These are phyloP conservation scores for Bipolaris bicolor DNA, from an alignment of 2,329 filamentous ascomycete species.

Conservation along the genomic window DNA sequence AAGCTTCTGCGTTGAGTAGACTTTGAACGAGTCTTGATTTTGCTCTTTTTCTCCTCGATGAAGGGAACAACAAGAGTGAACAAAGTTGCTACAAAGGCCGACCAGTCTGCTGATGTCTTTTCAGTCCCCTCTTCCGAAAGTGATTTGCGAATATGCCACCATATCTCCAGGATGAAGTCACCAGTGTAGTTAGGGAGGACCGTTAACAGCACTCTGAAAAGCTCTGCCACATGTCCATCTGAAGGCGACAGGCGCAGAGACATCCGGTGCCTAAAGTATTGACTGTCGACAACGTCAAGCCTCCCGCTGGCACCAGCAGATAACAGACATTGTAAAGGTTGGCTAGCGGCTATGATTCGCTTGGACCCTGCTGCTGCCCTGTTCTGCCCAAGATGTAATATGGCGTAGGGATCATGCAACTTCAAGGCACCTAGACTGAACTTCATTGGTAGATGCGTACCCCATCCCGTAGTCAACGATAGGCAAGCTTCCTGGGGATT, in stretches of 20 bases:
- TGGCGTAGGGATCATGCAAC: constrained; percentile 44
- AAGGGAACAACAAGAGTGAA: constrained; percentile 49
- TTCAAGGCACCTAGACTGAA: constrained; percentile 35
- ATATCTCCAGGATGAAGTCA: constrained; percentile 47
- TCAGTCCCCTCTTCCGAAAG: constrained; percentile 19
- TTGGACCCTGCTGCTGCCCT: constrained; percentile 43
- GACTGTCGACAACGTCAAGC: constrained; percentile 43
- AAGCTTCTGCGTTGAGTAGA: constrained; percentile 31
- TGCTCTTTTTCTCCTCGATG: constrained; percentile 39
- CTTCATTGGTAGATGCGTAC: constrained; percentile 41
- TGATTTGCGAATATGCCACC: constrained; percentile 46
- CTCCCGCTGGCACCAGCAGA: constrained; percentile 35
- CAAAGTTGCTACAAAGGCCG: constrained; percentile 50
- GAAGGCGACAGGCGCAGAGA: constrained; percentile 40
- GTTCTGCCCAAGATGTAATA: constrained; percentile 34
- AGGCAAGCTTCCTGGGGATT: constrained; percentile 30
- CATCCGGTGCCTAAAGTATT: constrained; percentile 40
- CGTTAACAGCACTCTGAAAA: constrained; percentile 41
- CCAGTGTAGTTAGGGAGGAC: constrained; percentile 46
- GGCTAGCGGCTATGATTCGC: constrained; percentile 35
- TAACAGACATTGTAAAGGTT: constrained; percentile 31
- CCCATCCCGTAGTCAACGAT: constrained; percentile 47
- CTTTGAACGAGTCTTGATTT: constrained; percentile 25
- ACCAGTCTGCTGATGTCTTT: constrained; percentile 40
- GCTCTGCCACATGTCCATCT: constrained; percentile 34